Evolutionary conservation across 768 basidiomycete genomes (phyloP).

Genomic region (Clavaria fumosa): DNA sequence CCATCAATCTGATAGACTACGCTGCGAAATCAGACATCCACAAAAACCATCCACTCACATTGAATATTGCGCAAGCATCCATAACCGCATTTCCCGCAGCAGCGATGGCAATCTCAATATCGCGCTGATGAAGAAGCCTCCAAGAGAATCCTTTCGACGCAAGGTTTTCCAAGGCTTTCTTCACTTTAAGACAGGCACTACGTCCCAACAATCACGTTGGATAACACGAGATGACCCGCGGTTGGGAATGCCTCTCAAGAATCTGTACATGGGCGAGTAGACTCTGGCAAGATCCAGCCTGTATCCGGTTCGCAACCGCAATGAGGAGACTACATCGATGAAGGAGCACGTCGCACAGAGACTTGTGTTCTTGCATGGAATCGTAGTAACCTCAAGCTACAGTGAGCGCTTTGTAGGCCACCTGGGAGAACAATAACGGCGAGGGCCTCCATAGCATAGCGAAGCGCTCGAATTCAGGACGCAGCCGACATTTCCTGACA

Average conservation of each 20-base stretch:
- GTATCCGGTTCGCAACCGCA: background rate
- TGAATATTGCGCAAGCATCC: too few relatives aligned
- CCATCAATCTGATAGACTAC: too few relatives aligned
- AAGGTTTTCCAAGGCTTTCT: conserved; percentile 7
- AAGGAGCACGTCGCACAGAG: conserved; percentile 1
- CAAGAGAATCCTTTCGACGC: too few relatives aligned
- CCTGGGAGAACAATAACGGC: background rate
- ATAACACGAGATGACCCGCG: background rate
- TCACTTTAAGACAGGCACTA: conserved; percentile 10
- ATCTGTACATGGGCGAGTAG: background rate
- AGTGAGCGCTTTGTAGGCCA: conserved; percentile 3
- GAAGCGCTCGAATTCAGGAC: too few relatives aligned
- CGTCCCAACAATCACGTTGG: background rate
- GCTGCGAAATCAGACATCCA: too few relatives aligned
- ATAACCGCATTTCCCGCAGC: too few relatives aligned
- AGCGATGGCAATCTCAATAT: too few relatives aligned
- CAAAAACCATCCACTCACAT: too few relatives aligned
- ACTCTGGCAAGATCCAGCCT: background rate
- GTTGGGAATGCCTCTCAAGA: background rate
- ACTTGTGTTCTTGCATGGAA: conserved; percentile 3
- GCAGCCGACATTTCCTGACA: too few relatives aligned
- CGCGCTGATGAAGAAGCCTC: too few relatives aligned
- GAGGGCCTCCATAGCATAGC: conserved; percentile 3
- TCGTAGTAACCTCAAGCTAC: conserved; percentile 2
- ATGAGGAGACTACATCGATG: background rate